Base-by-base conservation (phyloP, 2,329 filamentous ascomycete genomes). In the Fusarium kyushuense region DNA sequence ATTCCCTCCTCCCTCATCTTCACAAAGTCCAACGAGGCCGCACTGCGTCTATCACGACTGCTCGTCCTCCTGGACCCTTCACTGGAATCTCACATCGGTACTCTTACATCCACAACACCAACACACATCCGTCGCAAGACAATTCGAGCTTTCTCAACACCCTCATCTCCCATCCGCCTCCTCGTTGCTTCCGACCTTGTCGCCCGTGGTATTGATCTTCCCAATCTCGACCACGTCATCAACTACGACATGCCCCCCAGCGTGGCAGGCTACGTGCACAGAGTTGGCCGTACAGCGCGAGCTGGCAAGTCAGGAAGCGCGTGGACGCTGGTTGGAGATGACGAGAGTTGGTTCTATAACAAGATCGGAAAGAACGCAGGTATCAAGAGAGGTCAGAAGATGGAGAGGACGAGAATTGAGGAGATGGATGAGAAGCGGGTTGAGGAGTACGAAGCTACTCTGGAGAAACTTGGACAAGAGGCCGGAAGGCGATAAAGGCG, bases 181-280 rank as follows among this genome's bases (percentile, higher is more conserved):
- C 87, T 98, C 42, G 90, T 98, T 45, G 94, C 94, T 1, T 97
- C 96, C 0, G 95, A 98, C 76, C 90, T 96, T n/a, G 93, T 96
- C 1, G 93, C 94, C 3, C 92, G 95, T 67, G 96, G 95, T 73
- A 89, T 98, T 27, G 95, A 98, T 78, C 84, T 97, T 14, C 87
- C 89, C 1, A 86, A 87, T 46, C 86, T 98, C 46, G 89, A 90
- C 35, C 92, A 97, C 75, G 93, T 98, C 46, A 84, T 98, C 79
- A 97, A 97, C 81, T 98, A 98, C 82, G 95, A 97, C 77, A 85
- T 97, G 52, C 95, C 95, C 0, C 86, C 89, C 6, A 94, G 90
- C 74, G 82, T 94, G 33, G 91, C 91, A 8, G 91, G 89, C 25
- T 98, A 98, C 73, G 89, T 98, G 6, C 96, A 98, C 77, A 90